A percentile compares a stretch with the other conserved stretches of the same genome.
phyloP scores from a whole-genome alignment of 352 stramenopile species.

The Thalassiosira mediterranea region DNA sequence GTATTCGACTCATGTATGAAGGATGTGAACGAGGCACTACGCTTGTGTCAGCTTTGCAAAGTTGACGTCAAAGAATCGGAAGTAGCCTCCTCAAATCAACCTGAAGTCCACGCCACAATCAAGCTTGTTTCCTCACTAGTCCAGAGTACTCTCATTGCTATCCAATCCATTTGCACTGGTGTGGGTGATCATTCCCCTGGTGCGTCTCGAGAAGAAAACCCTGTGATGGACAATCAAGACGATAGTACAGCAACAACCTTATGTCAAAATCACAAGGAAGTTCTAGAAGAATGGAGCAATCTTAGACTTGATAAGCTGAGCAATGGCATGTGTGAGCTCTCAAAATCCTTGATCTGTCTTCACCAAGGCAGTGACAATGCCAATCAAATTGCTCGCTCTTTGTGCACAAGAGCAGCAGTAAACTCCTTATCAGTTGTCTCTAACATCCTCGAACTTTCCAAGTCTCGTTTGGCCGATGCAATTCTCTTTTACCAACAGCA shows the following conservation, averaged over 20 bases:
- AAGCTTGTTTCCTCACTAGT: conserved; percentile 50
- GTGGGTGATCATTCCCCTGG: not conserved
- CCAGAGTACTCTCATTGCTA: conserved; percentile 53
- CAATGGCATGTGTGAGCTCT: conserved; percentile 38
- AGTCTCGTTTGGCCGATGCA: conserved; percentile 52
- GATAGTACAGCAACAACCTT: conserved; percentile 22
- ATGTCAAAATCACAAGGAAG: conserved; percentile 52
- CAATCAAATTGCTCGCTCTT: conserved; percentile 42
- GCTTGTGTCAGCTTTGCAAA: conserved; percentile 21
- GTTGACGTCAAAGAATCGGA: conserved; percentile 19
- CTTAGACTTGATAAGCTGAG: conserved; percentile 48
- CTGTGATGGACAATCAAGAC: conserved; percentile 1
- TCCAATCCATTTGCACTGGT: conserved; percentile 35
- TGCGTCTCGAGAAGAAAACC: not conserved
- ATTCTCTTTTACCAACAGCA: conserved; percentile 88
- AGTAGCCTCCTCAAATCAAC: conserved; percentile 6
- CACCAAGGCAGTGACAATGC: conserved; percentile 38
- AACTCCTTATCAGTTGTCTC: conserved; percentile 61
- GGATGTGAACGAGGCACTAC: conserved; percentile 33
- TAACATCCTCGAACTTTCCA: conserved; percentile 51
- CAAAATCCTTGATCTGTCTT: conserved; percentile 42
- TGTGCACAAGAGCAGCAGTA: conserved; percentile 49
- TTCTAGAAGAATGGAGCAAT: conserved; percentile 56
- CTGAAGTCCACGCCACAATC: conserved; percentile 14
- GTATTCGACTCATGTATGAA: conserved; percentile 62